Evolutionary conservation across 176 grass and related monocot genomes (phyloP).

Genomic region (Elaeis guineensis): DNA sequence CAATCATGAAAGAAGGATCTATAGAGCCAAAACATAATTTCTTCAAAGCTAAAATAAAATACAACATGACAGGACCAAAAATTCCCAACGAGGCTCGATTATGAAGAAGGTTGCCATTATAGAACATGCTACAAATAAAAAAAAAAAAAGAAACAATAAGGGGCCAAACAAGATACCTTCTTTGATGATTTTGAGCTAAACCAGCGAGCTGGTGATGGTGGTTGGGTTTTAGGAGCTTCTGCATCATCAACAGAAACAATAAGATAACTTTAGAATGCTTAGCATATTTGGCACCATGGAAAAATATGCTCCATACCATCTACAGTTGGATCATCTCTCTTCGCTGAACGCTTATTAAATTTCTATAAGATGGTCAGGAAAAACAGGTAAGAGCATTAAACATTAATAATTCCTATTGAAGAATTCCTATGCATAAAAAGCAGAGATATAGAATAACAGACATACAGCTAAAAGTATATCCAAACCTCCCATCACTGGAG

Average conservation of each 20-base stretch:
- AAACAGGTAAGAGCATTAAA: not conserved
- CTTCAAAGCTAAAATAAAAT: no score
- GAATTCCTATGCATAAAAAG: no score
- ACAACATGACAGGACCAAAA: no score
- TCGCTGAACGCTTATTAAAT: not conserved
- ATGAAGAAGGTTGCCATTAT: no score
- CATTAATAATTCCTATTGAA: no score
- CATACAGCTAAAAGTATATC: constrained; percentile 70
- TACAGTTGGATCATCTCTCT: not conserved
- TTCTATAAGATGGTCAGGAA: constrained; percentile 3
- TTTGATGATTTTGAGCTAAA: constrained; percentile 74
- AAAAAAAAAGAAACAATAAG: not conserved
- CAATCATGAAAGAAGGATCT: no score
- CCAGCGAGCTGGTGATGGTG: constrained; percentile 51
- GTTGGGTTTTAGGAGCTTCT: constrained; percentile 28
- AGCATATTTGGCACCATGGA: constrained; percentile 2
- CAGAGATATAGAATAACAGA: constrained; percentile 1
- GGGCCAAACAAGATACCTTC: constrained; percentile 36
- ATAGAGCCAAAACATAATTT: no score
- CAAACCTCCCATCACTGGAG: constrained; percentile 75
- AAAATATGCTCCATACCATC: constrained; percentile 15
- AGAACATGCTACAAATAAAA: not conserved
- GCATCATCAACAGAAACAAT: constrained; percentile 10
- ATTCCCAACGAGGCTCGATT: no score
- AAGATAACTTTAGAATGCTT: not conserved